Evolutionary conservation across 2,329 filamentous ascomycete genomes (phyloP).

Genomic region (Ophiostoma montium): DNA sequence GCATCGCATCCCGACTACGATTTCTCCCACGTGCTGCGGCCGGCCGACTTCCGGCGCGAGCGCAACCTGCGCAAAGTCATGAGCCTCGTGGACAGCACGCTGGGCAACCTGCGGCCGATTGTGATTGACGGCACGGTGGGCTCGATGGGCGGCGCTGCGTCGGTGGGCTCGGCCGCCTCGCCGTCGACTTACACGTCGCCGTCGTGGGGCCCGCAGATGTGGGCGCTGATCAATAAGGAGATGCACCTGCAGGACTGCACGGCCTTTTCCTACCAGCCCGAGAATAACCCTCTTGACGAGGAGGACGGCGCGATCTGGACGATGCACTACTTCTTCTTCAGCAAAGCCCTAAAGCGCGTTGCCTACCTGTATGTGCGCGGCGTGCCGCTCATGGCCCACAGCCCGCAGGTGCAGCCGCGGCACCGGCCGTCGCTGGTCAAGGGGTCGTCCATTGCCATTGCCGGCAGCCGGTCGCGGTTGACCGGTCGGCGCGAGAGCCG

Average conservation of each 20-base stretch:
- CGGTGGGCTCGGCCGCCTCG: constrained; percentile 2
- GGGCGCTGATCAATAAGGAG: constrained; percentile 84
- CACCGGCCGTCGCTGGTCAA: constrained; percentile 8
- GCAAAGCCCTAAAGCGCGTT: constrained; percentile 79
- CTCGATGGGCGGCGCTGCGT: constrained; percentile 19
- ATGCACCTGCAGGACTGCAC: constrained; percentile 85
- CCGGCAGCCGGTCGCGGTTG: constrained; percentile 3
- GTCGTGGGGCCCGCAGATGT: constrained; percentile 80
- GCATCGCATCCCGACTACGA: constrained; percentile 95
- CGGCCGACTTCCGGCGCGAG: constrained; percentile 80
- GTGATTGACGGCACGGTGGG: constrained; percentile 26
- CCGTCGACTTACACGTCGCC: constrained; percentile 31
- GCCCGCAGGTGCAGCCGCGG: constrained; percentile 31
- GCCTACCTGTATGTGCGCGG: constrained; percentile 87
- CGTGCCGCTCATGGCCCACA: constrained; percentile 60
- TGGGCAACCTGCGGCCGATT: constrained; percentile 70
- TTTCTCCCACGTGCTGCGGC: constrained; percentile 82
- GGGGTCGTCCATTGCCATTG: constrained; percentile 8
- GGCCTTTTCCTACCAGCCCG: constrained; percentile 78
- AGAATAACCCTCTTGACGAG: constrained; percentile 80
- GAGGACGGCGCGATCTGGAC: constrained; percentile 93
- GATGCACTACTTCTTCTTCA: constrained; percentile 96
- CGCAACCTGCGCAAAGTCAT: constrained; percentile 67
- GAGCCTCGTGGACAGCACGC: constrained; percentile 71
- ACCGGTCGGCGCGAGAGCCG: constrained; percentile 10